Base-by-base conservation (phyloP, 306 rosid species). In the Amphicarpaea edgeworthii region DNA sequence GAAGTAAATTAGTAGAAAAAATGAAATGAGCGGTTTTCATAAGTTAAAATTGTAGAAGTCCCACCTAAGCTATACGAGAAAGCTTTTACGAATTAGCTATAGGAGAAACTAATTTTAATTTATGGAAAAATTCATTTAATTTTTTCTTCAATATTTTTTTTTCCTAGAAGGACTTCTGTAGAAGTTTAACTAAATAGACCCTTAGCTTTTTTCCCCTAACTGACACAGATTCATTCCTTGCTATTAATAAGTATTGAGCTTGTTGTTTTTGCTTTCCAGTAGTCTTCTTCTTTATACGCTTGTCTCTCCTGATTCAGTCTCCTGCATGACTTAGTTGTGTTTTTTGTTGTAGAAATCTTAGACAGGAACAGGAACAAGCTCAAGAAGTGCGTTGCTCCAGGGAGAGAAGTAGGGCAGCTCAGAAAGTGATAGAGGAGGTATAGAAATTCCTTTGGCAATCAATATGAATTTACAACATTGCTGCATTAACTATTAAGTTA, bases 361-460 rank as follows among this genome's bases (percentile, higher is more conserved):
- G 77, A 59, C 88, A 83, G 59, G 88, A 79, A 41, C 77, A 79
- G 47, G 88, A 87, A 79, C 84, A 81, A 77, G 83, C 60, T 81
- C 85, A 63, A 17, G 96, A 87, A 83, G 88, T 92, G 41, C 97
- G 80, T 70, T 95, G 99, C 82, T 95, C 99, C 47, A 84, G 99
- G 82, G 96, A 90, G 76, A 92, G 99, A 82, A 95, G 97, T 58
- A 84, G 90, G 83, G 87, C 84, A 42, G 97, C 97, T 8, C 75
- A 89, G 96, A 83, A 89, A 81, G 83, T 90, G 49, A 84, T 87
- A 14, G 92, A 89, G 77, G 82, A 92, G 90, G 97, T 90, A 81
- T 70, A 61, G 12, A 32, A 77, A n/a, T 24, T 53, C 49, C n/a
- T 34, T 80, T 65, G 10, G 55, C 59, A 63, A 47, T 47, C 42